Evolutionary conservation across 139 green algal species (phyloP).

Genomic region (Closterium sp.): DNA sequence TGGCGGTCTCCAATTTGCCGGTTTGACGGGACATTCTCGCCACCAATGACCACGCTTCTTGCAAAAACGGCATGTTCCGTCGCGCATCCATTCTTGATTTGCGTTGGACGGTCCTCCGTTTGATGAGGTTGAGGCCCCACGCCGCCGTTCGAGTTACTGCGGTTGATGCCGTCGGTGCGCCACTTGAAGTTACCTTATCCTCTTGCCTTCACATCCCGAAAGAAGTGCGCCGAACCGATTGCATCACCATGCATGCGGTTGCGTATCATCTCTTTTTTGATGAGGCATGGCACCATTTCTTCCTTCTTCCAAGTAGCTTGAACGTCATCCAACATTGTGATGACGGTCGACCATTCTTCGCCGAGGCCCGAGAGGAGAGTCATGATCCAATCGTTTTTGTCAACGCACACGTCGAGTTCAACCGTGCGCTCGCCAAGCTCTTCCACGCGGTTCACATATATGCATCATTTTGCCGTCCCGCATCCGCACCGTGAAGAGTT

Average conservation of each 20-base stretch:
- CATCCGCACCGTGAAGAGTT: not conserved
- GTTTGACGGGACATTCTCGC: not conserved
- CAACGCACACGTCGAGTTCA: not conserved
- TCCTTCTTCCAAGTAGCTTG: not conserved
- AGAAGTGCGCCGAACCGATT: not conserved
- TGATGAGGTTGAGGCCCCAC: not conserved
- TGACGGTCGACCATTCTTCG: not conserved
- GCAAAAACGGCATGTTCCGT: not conserved
- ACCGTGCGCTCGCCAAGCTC: not conserved
- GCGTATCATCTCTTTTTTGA: not conserved
- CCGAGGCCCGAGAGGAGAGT: not conserved
- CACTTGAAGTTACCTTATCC: not conserved
- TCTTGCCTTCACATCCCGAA: not conserved
- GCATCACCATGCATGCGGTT: not conserved
- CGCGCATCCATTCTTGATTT: not conserved
- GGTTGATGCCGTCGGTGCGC: not conserved
- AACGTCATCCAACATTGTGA: not conserved
- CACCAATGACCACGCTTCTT: not conserved
- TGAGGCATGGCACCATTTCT: not conserved
- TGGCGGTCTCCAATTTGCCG: not conserved
- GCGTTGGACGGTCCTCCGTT: not conserved
- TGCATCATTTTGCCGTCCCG: not conserved
- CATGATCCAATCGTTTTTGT: not conserved
- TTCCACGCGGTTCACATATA: not conserved
- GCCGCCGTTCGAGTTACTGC: not conserved